phyloP scores from a whole-genome alignment of 371 early-diverging fungal species.

The Thermomucor indicae-seudaticae region DNA sequence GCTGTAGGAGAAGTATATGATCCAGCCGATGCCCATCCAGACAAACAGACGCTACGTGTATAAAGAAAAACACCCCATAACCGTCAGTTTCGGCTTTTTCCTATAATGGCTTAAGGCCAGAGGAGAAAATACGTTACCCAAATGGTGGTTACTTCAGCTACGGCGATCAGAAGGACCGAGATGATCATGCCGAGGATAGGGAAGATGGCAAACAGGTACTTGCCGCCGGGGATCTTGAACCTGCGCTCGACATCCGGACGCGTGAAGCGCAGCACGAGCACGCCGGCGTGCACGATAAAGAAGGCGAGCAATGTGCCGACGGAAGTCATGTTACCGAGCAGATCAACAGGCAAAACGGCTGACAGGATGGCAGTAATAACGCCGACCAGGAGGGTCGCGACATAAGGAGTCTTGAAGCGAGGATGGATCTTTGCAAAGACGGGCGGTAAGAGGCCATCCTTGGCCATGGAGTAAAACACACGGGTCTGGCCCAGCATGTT shows the following conservation, averaged over 20 bases:
- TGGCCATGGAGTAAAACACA: conserved; percentile 84
- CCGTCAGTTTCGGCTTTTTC: too few relatives aligned
- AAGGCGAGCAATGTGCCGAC: conserved; percentile 85
- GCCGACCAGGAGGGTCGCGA: conserved; percentile 69
- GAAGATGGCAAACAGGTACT: conserved; percentile 40
- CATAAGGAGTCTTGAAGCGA: conserved; percentile 66
- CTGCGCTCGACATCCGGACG: conserved; percentile 72
- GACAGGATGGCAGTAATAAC: conserved; percentile 64
- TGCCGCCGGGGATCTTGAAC: conserved; percentile 76
- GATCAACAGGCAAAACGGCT: conserved; percentile 76
- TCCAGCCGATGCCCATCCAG: conserved; percentile 72
- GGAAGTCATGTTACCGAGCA: conserved; percentile 82
- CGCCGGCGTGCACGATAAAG: conserved; percentile 77
- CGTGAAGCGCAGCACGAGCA: conserved; percentile 70
- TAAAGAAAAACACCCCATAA: too few relatives aligned
- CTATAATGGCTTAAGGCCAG: too few relatives aligned
- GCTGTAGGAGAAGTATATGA: conserved; percentile 68
- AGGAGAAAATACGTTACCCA: conserved; percentile 27
- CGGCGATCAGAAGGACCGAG: conserved; percentile 58
- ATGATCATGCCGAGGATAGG: conserved; percentile 60
- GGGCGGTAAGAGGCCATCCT: conserved; percentile 77
- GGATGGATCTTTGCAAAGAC: conserved; percentile 67
- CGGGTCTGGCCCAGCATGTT: conserved; percentile 81
- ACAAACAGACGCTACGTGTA: conserved; percentile 45
- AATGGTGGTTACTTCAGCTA: conserved; percentile 58